Evolutionary conservation across 495 filamentous ascomycete genomes (phyloP), one percentile per base, ranked within the genome.

Genomic region (Aspergillus carlsbadensis): DNA sequence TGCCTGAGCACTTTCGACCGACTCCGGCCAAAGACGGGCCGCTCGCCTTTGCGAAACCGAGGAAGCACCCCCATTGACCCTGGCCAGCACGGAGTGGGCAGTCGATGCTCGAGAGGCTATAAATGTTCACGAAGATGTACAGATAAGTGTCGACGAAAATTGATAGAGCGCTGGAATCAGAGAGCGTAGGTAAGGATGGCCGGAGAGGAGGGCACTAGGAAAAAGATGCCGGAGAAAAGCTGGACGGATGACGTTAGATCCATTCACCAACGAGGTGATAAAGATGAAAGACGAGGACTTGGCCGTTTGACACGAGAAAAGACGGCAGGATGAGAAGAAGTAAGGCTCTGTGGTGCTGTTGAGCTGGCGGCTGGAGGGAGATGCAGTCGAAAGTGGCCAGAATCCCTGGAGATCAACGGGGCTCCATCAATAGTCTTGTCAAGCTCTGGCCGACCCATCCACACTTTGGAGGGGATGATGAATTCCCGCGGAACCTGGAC

Each of bases 1-100:
- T 77, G 71, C 51, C 63, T 66, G 40, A 69, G 60, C 10, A 74
- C 71, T 20, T 65, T 76, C 10, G 70, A 63, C 15, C 51, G 53
- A 37, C 55, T 67, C 47, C 67, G 63, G 20, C 65, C 62, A 41
- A 64, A 65, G 35, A 58, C 40, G 18, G 71, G 66, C 29, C 64
- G 65, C 17, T 55, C 55, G 49, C 62, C 42, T 55, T 66, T 66
- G 33, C 56, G 60, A 50, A 77, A 75, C 54, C 65, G 56, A 41
- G 72, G 70, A 33, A 73, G 59, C 40, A 65, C 64, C 36, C 63
- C 65, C 61, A 68, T 70, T 15, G 48, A 40, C 49, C 31, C 24
- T 42, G 36, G 49, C 24, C 20, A 34, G 39, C 33, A 34, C 48
- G 36, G 35, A 35, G 26, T 45, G 42, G 14, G 13, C 42, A 24